phyloP scores from a whole-genome alignment of 257 asterid species.

The Parsonsia alboflavescens region DNA sequence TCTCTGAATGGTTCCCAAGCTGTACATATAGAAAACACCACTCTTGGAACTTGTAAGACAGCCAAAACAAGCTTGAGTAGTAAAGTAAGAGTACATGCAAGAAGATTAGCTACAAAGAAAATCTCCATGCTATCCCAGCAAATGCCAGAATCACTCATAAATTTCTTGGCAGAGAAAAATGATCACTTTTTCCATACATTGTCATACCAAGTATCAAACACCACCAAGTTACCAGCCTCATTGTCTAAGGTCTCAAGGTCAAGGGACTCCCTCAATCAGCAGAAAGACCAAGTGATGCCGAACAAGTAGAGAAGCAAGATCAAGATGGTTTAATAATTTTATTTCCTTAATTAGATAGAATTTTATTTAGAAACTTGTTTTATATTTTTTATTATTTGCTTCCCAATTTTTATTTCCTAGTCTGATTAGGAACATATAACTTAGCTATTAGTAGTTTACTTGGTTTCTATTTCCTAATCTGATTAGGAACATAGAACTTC shows the following conservation, averaged over 20 bases:
- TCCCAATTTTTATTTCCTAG: no score
- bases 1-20: conserved; percentile 97
- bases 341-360: no score
- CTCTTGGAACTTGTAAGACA: neutral
- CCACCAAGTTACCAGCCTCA: neutral
- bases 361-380: no score
- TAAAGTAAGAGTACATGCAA: neutral
- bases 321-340: no score
- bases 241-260: neutral
- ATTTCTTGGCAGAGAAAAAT: neutral
- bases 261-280: neutral
- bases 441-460: no score
- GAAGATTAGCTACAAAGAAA: neutral
- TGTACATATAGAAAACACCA: conserved; percentile 21
- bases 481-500: no score
- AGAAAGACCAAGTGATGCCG: no score
- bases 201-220: neutral
- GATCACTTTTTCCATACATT: neutral
- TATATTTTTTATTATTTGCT: no score
- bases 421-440: no score
- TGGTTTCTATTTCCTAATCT: no score
- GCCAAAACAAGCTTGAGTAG: neutral
- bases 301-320: no score
- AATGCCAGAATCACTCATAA: neutral
- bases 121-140: neutral